Evolutionary conservation across 768 basidiomycete species (phyloP).

Genomic region (Pisolithus orientalis): DNA sequence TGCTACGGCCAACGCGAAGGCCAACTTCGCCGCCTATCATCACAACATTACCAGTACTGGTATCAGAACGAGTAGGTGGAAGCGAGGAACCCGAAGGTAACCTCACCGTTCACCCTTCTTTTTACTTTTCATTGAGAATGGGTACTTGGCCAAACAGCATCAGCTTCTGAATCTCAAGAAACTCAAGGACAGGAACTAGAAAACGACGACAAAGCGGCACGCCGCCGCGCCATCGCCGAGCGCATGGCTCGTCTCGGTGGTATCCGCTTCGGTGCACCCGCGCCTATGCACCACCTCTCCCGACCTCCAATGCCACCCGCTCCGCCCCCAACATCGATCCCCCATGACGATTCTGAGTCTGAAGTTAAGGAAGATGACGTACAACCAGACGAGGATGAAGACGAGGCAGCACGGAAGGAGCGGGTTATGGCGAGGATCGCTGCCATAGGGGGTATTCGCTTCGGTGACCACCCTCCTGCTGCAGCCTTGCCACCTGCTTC

Average conservation of each 20-base stretch:
- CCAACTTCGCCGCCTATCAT: constrained; percentile 20
- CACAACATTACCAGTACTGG: constrained; percentile 9
- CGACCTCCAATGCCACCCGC: constrained; percentile 33
- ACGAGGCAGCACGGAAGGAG: constrained; percentile 49
- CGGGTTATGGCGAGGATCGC: constrained; percentile 51
- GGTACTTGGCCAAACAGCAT: background rate
- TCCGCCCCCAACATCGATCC: constrained; percentile 31
- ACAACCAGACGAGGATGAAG: constrained; percentile 32
- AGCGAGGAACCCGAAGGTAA: background rate
- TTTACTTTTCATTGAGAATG: background rate
- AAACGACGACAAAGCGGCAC: constrained; percentile 42
- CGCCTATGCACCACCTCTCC: constrained; percentile 31
- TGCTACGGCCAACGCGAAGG: constrained; percentile 8
- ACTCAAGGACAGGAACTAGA: constrained; percentile 4
- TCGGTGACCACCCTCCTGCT: constrained; percentile 45
- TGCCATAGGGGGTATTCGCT: constrained; percentile 51
- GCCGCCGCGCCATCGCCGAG: constrained; percentile 76
- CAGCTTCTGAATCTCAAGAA: background rate
- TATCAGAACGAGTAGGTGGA: background rate
- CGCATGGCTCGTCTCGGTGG: constrained; percentile 93
- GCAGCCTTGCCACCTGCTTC: constrained; percentile 10
- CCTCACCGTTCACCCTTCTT: background rate
- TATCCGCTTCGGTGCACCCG: constrained; percentile 72
- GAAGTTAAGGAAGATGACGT: constrained; percentile 19
- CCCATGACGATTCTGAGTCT: constrained; percentile 18